phyloP scores from a whole-genome alignment of 2,329 filamentous ascomycete genomes.

The Rachicladosporium sp. region DNA sequence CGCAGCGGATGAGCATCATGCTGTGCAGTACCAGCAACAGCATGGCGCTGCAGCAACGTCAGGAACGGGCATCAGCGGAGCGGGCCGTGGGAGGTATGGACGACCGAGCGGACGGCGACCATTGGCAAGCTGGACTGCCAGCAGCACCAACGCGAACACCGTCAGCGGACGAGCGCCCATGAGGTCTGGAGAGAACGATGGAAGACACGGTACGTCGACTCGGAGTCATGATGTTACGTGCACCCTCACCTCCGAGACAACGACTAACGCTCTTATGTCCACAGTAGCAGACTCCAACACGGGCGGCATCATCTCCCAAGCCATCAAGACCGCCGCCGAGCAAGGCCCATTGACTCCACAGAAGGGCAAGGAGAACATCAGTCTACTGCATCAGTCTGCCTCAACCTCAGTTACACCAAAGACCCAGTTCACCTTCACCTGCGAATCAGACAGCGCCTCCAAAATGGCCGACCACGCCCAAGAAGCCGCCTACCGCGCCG shows the following conservation, averaged over 20 bases:
- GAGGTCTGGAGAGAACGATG: not conserved
- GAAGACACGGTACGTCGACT: slow-evolving; percentile 3
- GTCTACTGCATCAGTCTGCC: slow-evolving; percentile 60
- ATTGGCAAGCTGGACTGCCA: slow-evolving; percentile 26
- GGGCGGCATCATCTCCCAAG: slow-evolving; percentile 73
- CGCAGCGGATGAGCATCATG: slow-evolving; percentile 28
- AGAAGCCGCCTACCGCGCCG: slow-evolving; percentile 7
- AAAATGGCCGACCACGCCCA: slow-evolving; percentile 43
- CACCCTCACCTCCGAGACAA: too few relatives aligned
- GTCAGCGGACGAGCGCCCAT: slow-evolving; percentile 27
- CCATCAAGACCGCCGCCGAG: slow-evolving; percentile 79
- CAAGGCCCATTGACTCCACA: slow-evolving; percentile 42
- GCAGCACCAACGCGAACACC: slow-evolving; percentile 17
- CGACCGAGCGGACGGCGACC: slow-evolving; percentile 38
- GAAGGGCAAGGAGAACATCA: slow-evolving; percentile 64
- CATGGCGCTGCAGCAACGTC: slow-evolving; percentile 33
- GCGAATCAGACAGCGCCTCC: slow-evolving; percentile 76
- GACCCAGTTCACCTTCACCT: slow-evolving; percentile 92
- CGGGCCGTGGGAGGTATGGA: slow-evolving; percentile 75
- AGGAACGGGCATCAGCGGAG: slow-evolving; percentile 65
- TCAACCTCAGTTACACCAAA: slow-evolving; percentile 48
- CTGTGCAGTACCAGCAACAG: slow-evolving; percentile 42
- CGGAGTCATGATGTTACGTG: not conserved
- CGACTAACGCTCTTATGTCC: too few relatives aligned
- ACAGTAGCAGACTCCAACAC: slow-evolving; percentile 9